phyloP scores from a whole-genome alignment of 192 early-diverging fungal genomes.

The Chytriomyces sp. region DNA sequence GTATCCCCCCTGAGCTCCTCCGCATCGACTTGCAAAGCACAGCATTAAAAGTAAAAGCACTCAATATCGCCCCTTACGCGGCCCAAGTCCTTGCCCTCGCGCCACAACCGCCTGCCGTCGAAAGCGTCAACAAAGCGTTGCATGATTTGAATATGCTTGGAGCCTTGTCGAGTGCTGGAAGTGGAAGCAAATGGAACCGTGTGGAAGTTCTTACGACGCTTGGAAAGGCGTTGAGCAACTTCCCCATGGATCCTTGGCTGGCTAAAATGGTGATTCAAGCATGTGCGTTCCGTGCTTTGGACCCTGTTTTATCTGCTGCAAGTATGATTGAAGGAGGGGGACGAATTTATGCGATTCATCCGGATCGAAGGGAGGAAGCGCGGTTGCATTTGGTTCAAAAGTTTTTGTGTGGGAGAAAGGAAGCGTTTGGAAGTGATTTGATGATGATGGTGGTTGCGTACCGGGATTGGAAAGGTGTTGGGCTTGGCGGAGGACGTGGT shows the following conservation, averaged over 20 bases:
- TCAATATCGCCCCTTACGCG: conserved; percentile 57
- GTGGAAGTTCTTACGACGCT: conserved; percentile 64
- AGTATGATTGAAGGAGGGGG: conserved; percentile 56
- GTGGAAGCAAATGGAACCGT: neutral
- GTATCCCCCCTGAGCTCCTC: conserved; percentile 74
- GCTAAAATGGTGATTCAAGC: conserved; percentile 75
- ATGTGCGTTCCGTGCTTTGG: conserved; percentile 72
- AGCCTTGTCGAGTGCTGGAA: conserved; percentile 32
- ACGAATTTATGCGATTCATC: conserved; percentile 55
- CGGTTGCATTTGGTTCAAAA: conserved; percentile 41
- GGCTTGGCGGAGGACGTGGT: no score
- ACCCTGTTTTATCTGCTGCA: conserved; percentile 73
- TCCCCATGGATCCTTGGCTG: conserved; percentile 74
- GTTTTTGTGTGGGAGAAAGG: conserved; percentile 32
- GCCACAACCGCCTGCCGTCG: conserved; percentile 49
- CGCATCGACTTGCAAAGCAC: conserved; percentile 83
- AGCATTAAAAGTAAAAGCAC: conserved; percentile 64
- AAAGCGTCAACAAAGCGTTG: conserved; percentile 41
- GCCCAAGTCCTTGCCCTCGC: conserved; percentile 46
- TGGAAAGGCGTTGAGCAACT: conserved; percentile 61
- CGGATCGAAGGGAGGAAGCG: conserved; percentile 45
- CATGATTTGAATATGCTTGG: conserved; percentile 44
- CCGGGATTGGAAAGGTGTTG: conserved; percentile 38
- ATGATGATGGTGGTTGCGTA: conserved; percentile 46
- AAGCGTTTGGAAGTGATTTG: conserved; percentile 46